Conservation (phyloP, 305 asterid species). For the Galium porrigens region DNA sequence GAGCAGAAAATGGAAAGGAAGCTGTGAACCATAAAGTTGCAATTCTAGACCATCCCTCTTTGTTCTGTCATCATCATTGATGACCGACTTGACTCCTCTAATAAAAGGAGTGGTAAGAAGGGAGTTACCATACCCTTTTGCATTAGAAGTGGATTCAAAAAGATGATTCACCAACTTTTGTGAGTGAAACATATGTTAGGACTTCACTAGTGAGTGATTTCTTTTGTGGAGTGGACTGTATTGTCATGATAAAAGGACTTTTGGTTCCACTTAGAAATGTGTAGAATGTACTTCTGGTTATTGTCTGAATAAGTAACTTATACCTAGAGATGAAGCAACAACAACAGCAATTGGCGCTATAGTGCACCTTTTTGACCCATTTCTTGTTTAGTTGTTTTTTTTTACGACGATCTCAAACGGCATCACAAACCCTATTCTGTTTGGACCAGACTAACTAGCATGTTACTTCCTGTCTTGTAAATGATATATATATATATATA, state of each 20-base stretch:
- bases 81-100: constrained; percentile 9
- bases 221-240: background rate
- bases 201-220: constrained; percentile 4
- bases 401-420: background rate
- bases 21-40: background rate
- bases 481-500: too few species aligned
- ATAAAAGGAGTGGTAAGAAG: constrained; percentile 2
- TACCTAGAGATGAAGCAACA: constrained; percentile 1
- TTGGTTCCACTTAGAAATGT: constrained; percentile 8
- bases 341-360: background rate
- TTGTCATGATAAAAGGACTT: constrained; percentile 1
- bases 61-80: background rate
- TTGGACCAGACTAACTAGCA: constrained; percentile 5
- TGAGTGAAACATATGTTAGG: background rate
- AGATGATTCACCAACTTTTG: constrained; percentile 8
- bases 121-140: background rate
- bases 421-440: background rate
- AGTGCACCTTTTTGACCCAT: constrained; percentile 2
- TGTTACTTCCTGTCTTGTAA: background rate
- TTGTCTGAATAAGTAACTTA: background rate
- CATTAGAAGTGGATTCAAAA: background rate
- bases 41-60: background rate
- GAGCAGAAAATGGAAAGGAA: constrained; percentile 2
- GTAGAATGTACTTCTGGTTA: background rate
- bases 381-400: background rate